A percentile compares a stretch with the other conserved stretches of the same genome.
phyloP scores from a whole-genome alignment of 108 stramenopile species.

The Nitzschia sp. region DNA sequence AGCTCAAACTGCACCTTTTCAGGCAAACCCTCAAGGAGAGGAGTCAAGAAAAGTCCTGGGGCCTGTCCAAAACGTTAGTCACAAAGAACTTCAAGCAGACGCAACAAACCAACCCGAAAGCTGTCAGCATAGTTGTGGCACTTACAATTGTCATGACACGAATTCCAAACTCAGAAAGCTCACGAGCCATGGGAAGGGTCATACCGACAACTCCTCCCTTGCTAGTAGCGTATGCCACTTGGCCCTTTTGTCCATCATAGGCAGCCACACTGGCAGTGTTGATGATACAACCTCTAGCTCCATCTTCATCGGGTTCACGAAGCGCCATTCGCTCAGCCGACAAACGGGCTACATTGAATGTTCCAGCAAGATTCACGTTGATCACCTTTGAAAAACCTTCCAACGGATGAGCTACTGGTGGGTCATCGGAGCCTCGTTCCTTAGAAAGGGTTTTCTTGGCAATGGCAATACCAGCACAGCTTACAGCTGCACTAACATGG shows the following conservation, averaged over 20 bases:
- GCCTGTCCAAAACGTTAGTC: constrained; percentile 40
- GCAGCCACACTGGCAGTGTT: constrained; percentile 95
- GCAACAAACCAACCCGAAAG: background rate
- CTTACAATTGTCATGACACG: constrained; percentile 88
- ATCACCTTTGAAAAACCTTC: constrained; percentile 66
- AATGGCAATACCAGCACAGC: constrained; percentile 91
- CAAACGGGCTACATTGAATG: constrained; percentile 91
- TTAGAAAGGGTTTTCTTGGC: constrained; percentile 71
- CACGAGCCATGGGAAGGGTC: constrained; percentile 90
- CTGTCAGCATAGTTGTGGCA: background rate
- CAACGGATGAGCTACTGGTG: constrained; percentile 52
- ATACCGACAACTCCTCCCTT: constrained; percentile 91
- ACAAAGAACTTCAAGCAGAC: too few relatives aligned
- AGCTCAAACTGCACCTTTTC: constrained; percentile 76
- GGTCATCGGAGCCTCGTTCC: constrained; percentile 46
- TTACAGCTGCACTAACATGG: constrained; percentile 81
- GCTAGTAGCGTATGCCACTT: constrained; percentile 90
- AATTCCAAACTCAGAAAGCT: constrained; percentile 78
- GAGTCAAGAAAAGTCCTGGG: constrained; percentile 92
- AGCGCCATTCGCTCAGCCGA: constrained; percentile 83
- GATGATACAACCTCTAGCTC: constrained; percentile 61
- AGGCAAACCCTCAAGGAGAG: constrained; percentile 87
- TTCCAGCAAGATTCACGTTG: constrained; percentile 86
- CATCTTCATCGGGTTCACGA: constrained; percentile 38
- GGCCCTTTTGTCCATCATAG: constrained; percentile 91